Conservation (phyloP, 2,329 filamentous ascomycete species). For the Cordyceps cateniannulata region DNA sequence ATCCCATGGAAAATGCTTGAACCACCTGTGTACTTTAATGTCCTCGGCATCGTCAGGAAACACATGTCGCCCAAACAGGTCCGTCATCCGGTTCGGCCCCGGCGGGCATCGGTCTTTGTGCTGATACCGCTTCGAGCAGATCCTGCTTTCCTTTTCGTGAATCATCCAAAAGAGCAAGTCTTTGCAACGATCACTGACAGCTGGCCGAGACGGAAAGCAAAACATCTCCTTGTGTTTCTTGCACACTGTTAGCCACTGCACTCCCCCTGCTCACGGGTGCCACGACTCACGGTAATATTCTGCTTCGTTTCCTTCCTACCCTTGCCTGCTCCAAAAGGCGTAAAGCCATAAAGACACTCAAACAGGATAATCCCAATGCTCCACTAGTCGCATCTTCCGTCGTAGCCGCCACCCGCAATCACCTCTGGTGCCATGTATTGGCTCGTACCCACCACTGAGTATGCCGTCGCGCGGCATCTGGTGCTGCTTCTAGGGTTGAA, state of each 20-base stretch:
- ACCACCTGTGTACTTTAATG: slow-evolving; percentile 86
- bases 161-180: slow-evolving; percentile 70
- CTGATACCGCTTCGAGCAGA: slow-evolving; percentile 71
- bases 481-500: slow-evolving; percentile 51
- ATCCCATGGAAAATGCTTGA: slow-evolving; percentile 72
- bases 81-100: slow-evolving; percentile 17
- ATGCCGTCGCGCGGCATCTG: slow-evolving; percentile 65
- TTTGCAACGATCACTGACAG: slow-evolving; percentile 64
- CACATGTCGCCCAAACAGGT: slow-evolving; percentile 52
- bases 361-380: slow-evolving; percentile 91
- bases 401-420: slow-evolving; percentile 73
- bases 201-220: slow-evolving; percentile 59
- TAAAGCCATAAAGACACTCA: slow-evolving; percentile 88
- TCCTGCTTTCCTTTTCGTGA: slow-evolving; percentile 64
- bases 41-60: slow-evolving; percentile 80
- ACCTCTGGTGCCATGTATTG: slow-evolving; percentile 99
- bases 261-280: not conserved
- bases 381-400: slow-evolving; percentile 95
- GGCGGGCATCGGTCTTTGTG: slow-evolving; percentile 48
- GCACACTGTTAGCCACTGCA: slow-evolving; percentile 11
- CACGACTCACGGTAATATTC: slow-evolving; percentile 64
- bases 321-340: slow-evolving; percentile 79
- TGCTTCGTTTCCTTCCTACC: slow-evolving; percentile 74
- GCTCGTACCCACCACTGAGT: slow-evolving; percentile 87
- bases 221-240: slow-evolving; percentile 69